These are phyloP conservation scores for Zygosaccharomyces pseudobailii DNA, from an alignment of 1,139 yeast genomes.

Conservation along the genomic window DNA sequence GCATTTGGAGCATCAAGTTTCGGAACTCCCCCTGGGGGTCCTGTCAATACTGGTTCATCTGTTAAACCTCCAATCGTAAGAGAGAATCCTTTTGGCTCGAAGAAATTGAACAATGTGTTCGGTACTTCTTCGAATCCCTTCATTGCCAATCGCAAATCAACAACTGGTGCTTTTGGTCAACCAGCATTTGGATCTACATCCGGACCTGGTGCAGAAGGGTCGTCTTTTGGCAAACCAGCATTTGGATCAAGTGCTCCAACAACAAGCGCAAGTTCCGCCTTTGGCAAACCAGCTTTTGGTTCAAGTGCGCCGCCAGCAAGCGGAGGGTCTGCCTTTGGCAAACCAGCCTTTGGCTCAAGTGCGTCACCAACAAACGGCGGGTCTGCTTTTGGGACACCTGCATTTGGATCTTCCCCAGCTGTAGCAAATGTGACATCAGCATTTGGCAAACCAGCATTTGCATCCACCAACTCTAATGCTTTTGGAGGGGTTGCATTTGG, in stretches of 20 bases:
- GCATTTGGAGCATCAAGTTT: slow-evolving; percentile 9
- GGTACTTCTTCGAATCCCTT: slow-evolving; percentile 19
- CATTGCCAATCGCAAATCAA: background rate
- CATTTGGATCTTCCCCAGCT: background rate
- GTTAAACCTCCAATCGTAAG: slow-evolving; percentile 19
- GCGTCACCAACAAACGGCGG: background rate
- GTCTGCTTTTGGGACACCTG: slow-evolving; percentile 5
- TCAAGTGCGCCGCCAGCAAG: background rate
- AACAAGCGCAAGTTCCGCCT: background rate
- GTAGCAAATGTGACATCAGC: slow-evolving; percentile 1
- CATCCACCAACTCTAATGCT: no score
- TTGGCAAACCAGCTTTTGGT: slow-evolving; percentile 4
- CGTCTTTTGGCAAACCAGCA: slow-evolving; percentile 18
- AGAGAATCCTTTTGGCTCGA: slow-evolving; percentile 11
- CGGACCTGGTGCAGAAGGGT: background rate
- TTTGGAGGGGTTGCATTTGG: slow-evolving; percentile 11
- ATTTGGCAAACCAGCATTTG: slow-evolving; percentile 9
- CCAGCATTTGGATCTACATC: slow-evolving; percentile 16
- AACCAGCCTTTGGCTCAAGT: slow-evolving; percentile 7
- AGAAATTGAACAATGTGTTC: slow-evolving; percentile 15
- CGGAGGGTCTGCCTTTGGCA: slow-evolving; percentile 11
- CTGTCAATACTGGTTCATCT: slow-evolving; percentile 8
- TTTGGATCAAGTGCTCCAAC: slow-evolving; percentile 5
- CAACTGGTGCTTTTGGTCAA: slow-evolving; percentile 21
- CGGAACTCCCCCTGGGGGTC: background rate